Conservation (phyloP, 345 rosid genomes). For the Dovyalis caffra region DNA sequence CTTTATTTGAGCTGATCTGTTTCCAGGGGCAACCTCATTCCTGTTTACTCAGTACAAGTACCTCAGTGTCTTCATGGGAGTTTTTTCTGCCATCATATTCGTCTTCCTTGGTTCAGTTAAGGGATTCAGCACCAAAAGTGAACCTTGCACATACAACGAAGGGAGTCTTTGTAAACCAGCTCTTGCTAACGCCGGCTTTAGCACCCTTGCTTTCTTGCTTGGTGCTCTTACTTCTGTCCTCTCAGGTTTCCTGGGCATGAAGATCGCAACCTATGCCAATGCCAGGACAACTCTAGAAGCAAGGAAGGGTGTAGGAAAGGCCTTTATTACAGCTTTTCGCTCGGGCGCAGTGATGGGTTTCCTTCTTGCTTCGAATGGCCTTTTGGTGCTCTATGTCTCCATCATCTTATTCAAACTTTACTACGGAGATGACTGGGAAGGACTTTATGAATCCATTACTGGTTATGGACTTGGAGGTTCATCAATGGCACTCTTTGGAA, state of each 20-base stretch:
- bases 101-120: constrained; percentile 68
- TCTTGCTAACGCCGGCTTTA: constrained; percentile 55
- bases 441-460: constrained; percentile 67
- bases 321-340: constrained; percentile 58
- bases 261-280: constrained; percentile 67
- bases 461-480: constrained; percentile 71
- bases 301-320: constrained; percentile 62
- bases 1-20: constrained; percentile 1
- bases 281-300: constrained; percentile 73
- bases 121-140: constrained; percentile 61
- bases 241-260: constrained; percentile 74
- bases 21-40: constrained; percentile 65
- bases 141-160: constrained; percentile 56
- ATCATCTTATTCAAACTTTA: constrained; percentile 57
- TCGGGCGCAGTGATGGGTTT: constrained; percentile 76
- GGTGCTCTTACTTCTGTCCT: constrained; percentile 65
- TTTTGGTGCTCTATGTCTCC: constrained; percentile 52
- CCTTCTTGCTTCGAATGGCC: constrained; percentile 72
- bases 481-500: constrained; percentile 71
- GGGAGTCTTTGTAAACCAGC: constrained; percentile 62
- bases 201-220: constrained; percentile 69
- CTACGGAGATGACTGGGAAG: constrained; percentile 77
- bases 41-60: constrained; percentile 60
- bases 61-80: constrained; percentile 49
- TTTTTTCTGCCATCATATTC: constrained; percentile 46